phyloP scores from a whole-genome alignment of 305 asterid species.

The Solanum hybrid region DNA sequence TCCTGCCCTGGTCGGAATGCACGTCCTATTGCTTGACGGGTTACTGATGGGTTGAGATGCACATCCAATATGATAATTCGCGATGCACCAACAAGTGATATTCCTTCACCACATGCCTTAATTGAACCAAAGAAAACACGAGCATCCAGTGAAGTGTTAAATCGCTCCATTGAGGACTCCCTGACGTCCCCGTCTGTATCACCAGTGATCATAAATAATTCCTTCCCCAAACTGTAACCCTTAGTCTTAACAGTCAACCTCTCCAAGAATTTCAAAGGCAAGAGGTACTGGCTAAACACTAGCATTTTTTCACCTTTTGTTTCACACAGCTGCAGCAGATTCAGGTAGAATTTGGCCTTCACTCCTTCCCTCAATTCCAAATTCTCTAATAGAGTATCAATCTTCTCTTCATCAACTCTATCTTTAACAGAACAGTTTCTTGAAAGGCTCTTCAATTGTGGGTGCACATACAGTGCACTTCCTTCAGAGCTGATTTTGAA shows the following conservation, averaged over 20 bases:
- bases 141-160: constrained; percentile 63
- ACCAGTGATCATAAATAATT: constrained; percentile 92
- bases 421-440: constrained; percentile 30
- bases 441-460: constrained; percentile 54
- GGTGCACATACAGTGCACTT: constrained; percentile 86
- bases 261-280: constrained; percentile 83
- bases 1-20: constrained; percentile 94
- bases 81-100: constrained; percentile 93
- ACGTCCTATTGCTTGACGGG: constrained; percentile 97
- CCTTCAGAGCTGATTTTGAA: constrained; percentile 74
- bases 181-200: constrained; percentile 68
- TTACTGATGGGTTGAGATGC: constrained; percentile 84
- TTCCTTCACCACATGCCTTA: constrained; percentile 94
- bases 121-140: constrained; percentile 94
- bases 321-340: constrained; percentile 83
- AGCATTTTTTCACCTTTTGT: constrained; percentile 70
- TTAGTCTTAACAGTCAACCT: constrained; percentile 53
- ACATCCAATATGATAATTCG: constrained; percentile 76
- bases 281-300: constrained; percentile 81
- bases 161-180: constrained; percentile 61
- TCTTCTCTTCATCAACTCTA: constrained; percentile 72
- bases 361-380: constrained; percentile 67
- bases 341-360: constrained; percentile 76
- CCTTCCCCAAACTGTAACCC: constrained; percentile 61
- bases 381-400: constrained; percentile 46